Conservation (phyloP, 2,329 filamentous ascomycete genomes). For the Calonectria hawksworthii region DNA sequence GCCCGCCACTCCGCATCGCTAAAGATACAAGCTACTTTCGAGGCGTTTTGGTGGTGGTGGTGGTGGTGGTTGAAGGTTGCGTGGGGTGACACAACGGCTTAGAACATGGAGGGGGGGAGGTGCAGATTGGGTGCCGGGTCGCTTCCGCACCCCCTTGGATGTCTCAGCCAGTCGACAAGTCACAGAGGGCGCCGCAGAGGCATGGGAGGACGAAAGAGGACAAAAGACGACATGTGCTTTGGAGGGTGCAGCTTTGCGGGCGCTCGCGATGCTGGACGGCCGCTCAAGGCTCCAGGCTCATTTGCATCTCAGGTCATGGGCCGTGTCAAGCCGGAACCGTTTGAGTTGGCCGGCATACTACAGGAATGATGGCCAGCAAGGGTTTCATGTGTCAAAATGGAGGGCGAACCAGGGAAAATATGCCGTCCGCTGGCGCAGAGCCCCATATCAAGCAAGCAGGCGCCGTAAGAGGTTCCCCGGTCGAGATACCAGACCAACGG, state of each 20-base stretch:
- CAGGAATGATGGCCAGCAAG: constrained; percentile 11
- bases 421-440: constrained; percentile 13
- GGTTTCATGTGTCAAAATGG: constrained; percentile 5
- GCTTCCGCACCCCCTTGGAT: constrained; percentile 26
- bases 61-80: constrained; percentile 20
- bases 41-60: constrained; percentile 13
- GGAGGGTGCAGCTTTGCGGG: constrained; percentile 31
- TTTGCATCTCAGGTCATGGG: not conserved
- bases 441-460: constrained; percentile 7
- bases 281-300: constrained; percentile 14
- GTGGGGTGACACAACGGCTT: constrained; percentile 23
- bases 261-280: constrained; percentile 27
- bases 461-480: not conserved
- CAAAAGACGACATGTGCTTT: constrained; percentile 24
- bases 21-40: not conserved
- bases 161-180: constrained; percentile 4
- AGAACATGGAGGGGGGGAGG: not conserved
- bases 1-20: constrained; percentile 21
- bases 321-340: not conserved
- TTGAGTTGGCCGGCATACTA: constrained; percentile 2
- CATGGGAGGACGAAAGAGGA: constrained; percentile 9
- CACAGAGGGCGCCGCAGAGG: constrained; percentile 4
- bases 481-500: constrained; percentile 25
- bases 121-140: constrained; percentile 20
- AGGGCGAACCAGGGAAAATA: not conserved